phyloP scores from a whole-genome alignment of 306 rosid genomes.

The Cicer judaicum region DNA sequence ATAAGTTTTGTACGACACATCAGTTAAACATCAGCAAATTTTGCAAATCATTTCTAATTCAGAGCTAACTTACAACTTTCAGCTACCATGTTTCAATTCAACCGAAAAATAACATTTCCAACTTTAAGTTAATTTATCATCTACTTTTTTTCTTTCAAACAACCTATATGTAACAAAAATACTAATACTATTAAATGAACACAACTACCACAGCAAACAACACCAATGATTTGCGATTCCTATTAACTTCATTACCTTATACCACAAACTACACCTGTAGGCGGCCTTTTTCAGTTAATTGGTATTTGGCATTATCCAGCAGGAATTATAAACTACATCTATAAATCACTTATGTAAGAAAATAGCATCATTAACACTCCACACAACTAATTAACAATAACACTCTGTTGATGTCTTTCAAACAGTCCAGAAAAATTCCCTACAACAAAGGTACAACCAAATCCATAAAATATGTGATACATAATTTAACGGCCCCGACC shows the following conservation, averaged over 20 bases:
- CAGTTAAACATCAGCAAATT: too few relatives aligned
- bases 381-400: slow-evolving; percentile 35
- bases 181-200: not conserved
- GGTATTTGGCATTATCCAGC: slow-evolving; percentile 24
- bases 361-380: slow-evolving; percentile 42
- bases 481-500: slow-evolving; percentile 72
- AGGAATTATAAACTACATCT: slow-evolving; percentile 35
- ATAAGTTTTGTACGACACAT: too few relatives aligned
- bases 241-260: not conserved
- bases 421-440: slow-evolving; percentile 47
- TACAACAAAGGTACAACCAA: slow-evolving; percentile 59
- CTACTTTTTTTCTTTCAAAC: not conserved
- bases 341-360: slow-evolving; percentile 36
- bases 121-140: not conserved
- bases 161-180: not conserved
- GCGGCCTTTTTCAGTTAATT: slow-evolving; percentile 9
- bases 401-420: slow-evolving; percentile 46
- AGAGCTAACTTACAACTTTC: not conserved
- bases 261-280: not conserved
- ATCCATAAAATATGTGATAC: slow-evolving; percentile 47
- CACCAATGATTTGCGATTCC: slow-evolving; percentile 2
- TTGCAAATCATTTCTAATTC: not conserved
- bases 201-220: not conserved
- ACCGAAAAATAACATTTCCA: not conserved
- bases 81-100: too few relatives aligned